Percentiles rank a stretch among this genome's conserved stretches.
Evolutionary conservation across 306 rosid genomes (phyloP).

Genomic region (Albizia julibrissin): DNA sequence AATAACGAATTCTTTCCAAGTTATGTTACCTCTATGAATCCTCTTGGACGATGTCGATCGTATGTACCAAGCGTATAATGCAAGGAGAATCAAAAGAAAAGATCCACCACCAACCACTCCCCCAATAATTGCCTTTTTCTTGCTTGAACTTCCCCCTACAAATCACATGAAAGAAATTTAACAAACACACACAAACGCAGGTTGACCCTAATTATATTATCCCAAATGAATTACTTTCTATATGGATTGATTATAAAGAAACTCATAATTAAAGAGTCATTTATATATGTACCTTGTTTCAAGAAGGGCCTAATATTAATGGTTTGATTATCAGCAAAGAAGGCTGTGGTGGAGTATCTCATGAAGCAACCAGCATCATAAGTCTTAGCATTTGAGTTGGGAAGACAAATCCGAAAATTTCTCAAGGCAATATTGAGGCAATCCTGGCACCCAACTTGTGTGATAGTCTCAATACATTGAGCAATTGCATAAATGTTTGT

Average conservation of each 20-base stretch:
- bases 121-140: slow-evolving; percentile 58
- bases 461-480: slow-evolving; percentile 60
- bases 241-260: not conserved
- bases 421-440: slow-evolving; percentile 50
- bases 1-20: not conserved
- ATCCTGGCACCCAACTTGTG: slow-evolving; percentile 30
- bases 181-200: not conserved
- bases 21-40: slow-evolving; percentile 43
- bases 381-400: slow-evolving; percentile 47
- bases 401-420: slow-evolving; percentile 49
- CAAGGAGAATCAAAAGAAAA: slow-evolving; percentile 36
- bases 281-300: slow-evolving; percentile 36
- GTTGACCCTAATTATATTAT: not conserved
- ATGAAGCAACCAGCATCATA: slow-evolving; percentile 69
- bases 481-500: slow-evolving; percentile 54
- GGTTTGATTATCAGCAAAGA: slow-evolving; percentile 57
- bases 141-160: slow-evolving; percentile 41
- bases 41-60: slow-evolving; percentile 38
- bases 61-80: slow-evolving; percentile 37
- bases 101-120: slow-evolving; percentile 55
- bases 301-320: slow-evolving; percentile 41
- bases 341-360: slow-evolving; percentile 56
- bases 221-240: not conserved
- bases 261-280: not conserved
- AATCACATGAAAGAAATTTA: not conserved